Evolutionary conservation across 176 grass and related monocot genomes (phyloP).

Genomic region (Alopecurus myosuroides): DNA sequence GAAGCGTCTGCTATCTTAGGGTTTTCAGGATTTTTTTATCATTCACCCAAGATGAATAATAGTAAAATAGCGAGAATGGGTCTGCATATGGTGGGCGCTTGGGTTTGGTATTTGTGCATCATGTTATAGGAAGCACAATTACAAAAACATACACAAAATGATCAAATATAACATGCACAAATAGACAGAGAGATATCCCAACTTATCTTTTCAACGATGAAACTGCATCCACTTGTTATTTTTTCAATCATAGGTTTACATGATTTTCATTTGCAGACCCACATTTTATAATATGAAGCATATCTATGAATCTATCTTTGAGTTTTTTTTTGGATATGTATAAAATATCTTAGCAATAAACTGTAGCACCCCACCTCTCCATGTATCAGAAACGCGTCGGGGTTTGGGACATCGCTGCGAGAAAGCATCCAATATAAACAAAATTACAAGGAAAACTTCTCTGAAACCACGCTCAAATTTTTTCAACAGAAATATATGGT

Average conservation of each 20-base stretch:
- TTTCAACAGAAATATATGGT: no score
- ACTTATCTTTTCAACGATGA: background rate
- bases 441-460: no score
- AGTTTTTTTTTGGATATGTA: background rate
- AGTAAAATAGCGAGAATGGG: background rate
- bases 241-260: background rate
- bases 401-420: no score
- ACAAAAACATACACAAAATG: background rate
- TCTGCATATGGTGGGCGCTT: background rate
- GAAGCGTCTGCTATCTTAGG: background rate
- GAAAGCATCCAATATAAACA: no score
- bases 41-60: background rate
- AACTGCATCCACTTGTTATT: background rate
- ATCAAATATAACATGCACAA: background rate
- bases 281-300: background rate
- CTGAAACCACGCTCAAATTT: no score
- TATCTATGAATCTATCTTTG: background rate
- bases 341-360: no score
- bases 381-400: no score
- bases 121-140: background rate
- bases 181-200: background rate
- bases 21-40: background rate
- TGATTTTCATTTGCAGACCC: background rate
- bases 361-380: no score
- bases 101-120: background rate